Base-by-base conservation (phyloP, 2,329 filamentous ascomycete species). In the Chrysoporthe cubensis region DNA sequence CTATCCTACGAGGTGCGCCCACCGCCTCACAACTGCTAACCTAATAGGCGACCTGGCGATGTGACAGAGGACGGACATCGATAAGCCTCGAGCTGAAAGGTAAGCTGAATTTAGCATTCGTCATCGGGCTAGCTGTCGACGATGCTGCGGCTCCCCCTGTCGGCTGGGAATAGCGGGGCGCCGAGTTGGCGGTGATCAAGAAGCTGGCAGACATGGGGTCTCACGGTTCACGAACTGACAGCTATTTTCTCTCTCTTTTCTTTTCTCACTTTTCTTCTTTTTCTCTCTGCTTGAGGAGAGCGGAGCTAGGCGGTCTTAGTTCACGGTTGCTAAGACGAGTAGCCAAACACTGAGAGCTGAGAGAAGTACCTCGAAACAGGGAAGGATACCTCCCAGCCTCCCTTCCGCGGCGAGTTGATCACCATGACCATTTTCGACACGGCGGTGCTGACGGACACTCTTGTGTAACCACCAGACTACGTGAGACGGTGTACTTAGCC, bases 381-480 rank as follows among this genome's bases (percentile, higher is more conserved):
- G 37, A 40, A 9, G 37, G 37, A 40, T 40, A 40, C 37, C 37
- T 40, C 37, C 37, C 37, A 40, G 9, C 37, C 37, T 40, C 37
- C 9, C 6, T 40, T 40, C 9, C 37, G 37, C 37, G 37, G 9
- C 37, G 5, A 40, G 37, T 40, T 7, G 13, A 56, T 37, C 26
- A 56, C 34, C 52, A 13, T 16, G 14, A 4, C 21, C 44, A 21
- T 64, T 46, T 44, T 26, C 4, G 52, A 34, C 42, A n/a, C 62
- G 52, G 26, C 52, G 58, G 52, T 57, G 62, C 50, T 52, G 62
- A 34, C 58, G 37, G 1, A n/a, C 34, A 40, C 13, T 26, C 40
- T 62, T 52, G 26, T 50, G 58, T 9, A 46, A 37, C n/a, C 13
- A 18, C 13, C 18, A 48, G 21, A 48, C 16, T 34, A 46, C 26